Base-by-base conservation (phyloP, 2,329 filamentous ascomycete species). In the Aspergillus chevalieri region DNA sequence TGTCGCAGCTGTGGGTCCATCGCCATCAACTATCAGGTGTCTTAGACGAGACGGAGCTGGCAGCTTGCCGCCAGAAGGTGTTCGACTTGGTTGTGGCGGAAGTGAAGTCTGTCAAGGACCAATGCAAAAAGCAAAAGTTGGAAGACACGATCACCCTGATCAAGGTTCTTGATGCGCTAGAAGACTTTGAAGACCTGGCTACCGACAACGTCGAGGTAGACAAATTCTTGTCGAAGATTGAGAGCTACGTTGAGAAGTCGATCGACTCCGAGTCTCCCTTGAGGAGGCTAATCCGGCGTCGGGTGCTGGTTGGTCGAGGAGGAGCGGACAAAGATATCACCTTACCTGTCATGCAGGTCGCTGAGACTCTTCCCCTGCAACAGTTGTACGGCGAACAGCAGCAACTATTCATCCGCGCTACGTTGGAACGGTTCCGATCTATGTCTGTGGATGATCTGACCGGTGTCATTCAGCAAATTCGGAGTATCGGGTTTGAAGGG, bases 171-270 rank as follows among this genome's bases (percentile, higher is more conserved):
- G 66, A 68, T 58, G 62, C 65, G 10, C 53, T 71, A 38, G 69
- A 71, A 47, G 64, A 70, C 34, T 70, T 73, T 50, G 66, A 69
- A 51, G 68, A 71, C 46, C 52, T 72, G 15, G 59, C 62, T 5
- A 57, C 55, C 17, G 61, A 63, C 33, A 64, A 66, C 48, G 57
- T 58, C 14, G 66, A 71, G 24, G 64, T 66, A 9, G 64, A 64
- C 12, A 68, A 68, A 36, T 64, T 63, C 48, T 42, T 71, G 28
- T 57, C 57, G 36, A 68, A 69, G 54, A 64, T 71, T 33, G 66
- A 69, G 47, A 61, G 56, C 47, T 62, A 68, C 45, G 61, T 66
- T 45, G 63, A 67, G 45, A 64, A 60, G 49, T 64, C 63, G n/a
- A 49, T 62, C 14, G 65, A 69, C 38, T 65, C 60, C 14, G 60